Percentiles rank a stretch among this genome's conserved stretches.
These are phyloP conservation scores for Solanum appendiculatum DNA, from an alignment of 257 asterid genomes.

Conservation along the genomic window DNA sequence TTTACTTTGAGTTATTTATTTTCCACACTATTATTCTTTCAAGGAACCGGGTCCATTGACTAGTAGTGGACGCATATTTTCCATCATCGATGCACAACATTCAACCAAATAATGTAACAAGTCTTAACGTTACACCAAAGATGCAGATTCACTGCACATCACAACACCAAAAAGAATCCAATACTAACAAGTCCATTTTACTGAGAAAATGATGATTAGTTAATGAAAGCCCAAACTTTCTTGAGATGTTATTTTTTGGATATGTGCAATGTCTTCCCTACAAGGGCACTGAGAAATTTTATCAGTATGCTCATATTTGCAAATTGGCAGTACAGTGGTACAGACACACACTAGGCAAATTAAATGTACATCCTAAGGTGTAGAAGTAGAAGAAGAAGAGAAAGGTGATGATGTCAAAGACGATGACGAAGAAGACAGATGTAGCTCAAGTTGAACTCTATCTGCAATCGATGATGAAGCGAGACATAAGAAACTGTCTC, in stretches of 20 bases:
- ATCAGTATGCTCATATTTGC: neutral
- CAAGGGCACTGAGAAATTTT: neutral
- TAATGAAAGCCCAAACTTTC: too few relatives aligned
- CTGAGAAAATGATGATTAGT: neutral
- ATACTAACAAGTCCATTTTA: neutral
- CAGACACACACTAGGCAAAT: neutral
- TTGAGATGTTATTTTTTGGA: too few relatives aligned
- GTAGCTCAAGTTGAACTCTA: constrained; percentile 54
- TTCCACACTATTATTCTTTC: too few relatives aligned
- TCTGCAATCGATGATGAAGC: constrained; percentile 55
- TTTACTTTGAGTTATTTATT: too few relatives aligned
- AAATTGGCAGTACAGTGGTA: neutral
- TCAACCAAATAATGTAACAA: neutral
- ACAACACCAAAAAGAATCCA: neutral
- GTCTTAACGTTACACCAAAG: neutral
- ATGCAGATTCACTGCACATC: neutral
- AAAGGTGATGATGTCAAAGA: constrained; percentile 46
- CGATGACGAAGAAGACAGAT: constrained; percentile 13
- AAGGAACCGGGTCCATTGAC: too few relatives aligned
- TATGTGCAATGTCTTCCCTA: too few relatives aligned
- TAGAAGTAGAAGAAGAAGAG: constrained; percentile 35
- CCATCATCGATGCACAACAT: neutral
- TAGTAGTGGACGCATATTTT: too few relatives aligned
- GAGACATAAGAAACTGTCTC: constrained; percentile 35
- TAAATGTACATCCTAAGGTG: constrained; percentile 4